These are phyloP conservation scores for Biscogniauxia marginata DNA, from an alignment of 2,329 filamentous ascomycete genomes.

Conservation along the genomic window DNA sequence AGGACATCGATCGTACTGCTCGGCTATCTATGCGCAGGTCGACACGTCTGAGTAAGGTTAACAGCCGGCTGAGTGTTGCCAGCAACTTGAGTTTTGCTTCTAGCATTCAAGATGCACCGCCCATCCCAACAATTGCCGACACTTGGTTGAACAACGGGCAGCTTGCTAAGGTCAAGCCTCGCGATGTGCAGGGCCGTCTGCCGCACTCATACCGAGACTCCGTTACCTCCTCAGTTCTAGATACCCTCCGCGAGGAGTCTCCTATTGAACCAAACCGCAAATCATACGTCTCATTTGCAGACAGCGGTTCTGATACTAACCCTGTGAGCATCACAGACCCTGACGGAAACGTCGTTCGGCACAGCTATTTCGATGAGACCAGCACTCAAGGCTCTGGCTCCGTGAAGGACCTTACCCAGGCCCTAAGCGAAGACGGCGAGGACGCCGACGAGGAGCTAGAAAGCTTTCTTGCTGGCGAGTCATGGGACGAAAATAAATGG, in stretches of 20 bases:
- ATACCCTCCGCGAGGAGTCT: conserved; percentile 88
- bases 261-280: conserved; percentile 84
- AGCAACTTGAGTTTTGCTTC: conserved; percentile 93
- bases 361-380: conserved; percentile 84
- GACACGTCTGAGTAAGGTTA: conserved; percentile 85
- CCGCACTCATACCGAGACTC: conserved; percentile 77
- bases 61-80: conserved; percentile 88
- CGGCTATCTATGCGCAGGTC: conserved; percentile 89
- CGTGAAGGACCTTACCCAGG: conserved; percentile 79
- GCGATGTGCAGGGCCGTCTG: conserved; percentile 44
- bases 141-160: conserved; percentile 73
- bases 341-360: conserved; percentile 64
- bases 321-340: conserved; percentile 74
- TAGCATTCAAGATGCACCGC: conserved; percentile 87
- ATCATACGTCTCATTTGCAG: conserved; percentile 88
- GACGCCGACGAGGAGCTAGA: conserved; percentile 86
- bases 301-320: conserved; percentile 69
- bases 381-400: conserved; percentile 71
- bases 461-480: conserved; percentile 88
- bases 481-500: conserved; percentile 97
- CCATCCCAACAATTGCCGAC: conserved; percentile 93
- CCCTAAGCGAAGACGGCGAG: conserved; percentile 86
- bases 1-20: conserved; percentile 94
- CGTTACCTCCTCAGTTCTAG: conserved; percentile 82
- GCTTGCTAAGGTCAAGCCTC: conserved; percentile 47